These are phyloP conservation scores for Echinosophora koreensis DNA, from an alignment of 306 rosid genomes.

Conservation along the genomic window DNA sequence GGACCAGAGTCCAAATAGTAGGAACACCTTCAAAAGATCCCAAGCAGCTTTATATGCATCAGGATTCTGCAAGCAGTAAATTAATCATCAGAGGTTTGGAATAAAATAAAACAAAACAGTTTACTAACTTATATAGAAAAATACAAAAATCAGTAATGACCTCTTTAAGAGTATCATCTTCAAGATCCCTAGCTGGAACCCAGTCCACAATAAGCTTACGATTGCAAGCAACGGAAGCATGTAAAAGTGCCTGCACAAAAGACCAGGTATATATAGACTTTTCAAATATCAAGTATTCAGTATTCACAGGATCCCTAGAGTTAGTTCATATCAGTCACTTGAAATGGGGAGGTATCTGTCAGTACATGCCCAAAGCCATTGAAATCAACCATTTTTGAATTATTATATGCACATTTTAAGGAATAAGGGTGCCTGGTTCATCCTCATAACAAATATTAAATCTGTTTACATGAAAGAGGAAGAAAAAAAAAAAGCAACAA, in stretches of 20 bases:
- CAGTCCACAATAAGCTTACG: conserved; percentile 75
- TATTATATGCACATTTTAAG: conserved; percentile 40
- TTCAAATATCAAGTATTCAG: background rate
- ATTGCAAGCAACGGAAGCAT: conserved; percentile 71
- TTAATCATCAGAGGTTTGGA: conserved; percentile 22
- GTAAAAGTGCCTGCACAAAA: conserved; percentile 76
- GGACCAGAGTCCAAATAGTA: conserved; percentile 6
- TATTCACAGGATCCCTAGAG: background rate
- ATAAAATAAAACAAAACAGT: conserved; percentile 5
- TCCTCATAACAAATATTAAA: conserved; percentile 16
- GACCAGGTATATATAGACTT: background rate
- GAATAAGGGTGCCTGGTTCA: background rate
- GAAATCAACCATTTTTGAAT: conserved; percentile 10
- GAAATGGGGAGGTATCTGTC: conserved; percentile 1
- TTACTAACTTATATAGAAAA: conserved; percentile 13
- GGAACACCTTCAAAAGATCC: conserved; percentile 76
- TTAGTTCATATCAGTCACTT: background rate
- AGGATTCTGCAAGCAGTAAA: conserved; percentile 63
- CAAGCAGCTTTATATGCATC: conserved; percentile 70
- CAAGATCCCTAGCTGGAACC: conserved; percentile 81
- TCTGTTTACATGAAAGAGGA: background rate
- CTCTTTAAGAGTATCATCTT: conserved; percentile 64
- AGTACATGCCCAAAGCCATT: conserved; percentile 26
- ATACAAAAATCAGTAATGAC: conserved; percentile 47
- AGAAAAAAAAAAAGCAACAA: background rate